Evolutionary conservation across 106 monocot species (phyloP).

Genomic region (Platanthera guangdongensis): DNA sequence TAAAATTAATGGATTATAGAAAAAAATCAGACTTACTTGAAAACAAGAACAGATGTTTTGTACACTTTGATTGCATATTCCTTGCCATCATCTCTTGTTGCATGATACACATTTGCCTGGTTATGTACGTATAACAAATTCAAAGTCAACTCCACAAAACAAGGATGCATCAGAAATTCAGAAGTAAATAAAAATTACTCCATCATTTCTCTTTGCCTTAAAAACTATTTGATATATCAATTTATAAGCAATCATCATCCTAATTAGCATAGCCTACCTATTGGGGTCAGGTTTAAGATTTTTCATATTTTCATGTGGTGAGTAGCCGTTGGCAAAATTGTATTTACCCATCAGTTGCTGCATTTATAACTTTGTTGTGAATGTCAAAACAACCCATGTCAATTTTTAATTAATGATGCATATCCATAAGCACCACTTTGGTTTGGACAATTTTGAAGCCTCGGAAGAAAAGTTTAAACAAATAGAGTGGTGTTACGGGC

Average conservation of each 20-base stretch:
- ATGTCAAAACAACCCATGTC: too few species aligned
- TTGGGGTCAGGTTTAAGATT: too few species aligned
- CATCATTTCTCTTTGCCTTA: neutral
- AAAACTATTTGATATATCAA: neutral
- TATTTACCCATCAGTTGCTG: too few species aligned
- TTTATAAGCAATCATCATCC: neutral
- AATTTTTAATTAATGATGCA: too few species aligned
- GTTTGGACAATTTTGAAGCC: too few species aligned
- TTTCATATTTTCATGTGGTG: too few species aligned
- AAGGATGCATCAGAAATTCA: neutral
- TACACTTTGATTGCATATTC: slow-evolving; percentile 97
- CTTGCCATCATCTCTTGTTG: slow-evolving; percentile 77
- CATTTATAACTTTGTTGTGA: too few species aligned
- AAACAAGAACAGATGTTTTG: slow-evolving; percentile 99
- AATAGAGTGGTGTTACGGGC: too few species aligned
- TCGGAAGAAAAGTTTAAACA: too few species aligned
- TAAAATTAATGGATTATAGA: neutral
- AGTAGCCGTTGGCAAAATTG: too few species aligned
- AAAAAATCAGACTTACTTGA: slow-evolving; percentile 53
- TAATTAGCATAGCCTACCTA: too few species aligned
- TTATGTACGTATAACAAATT: slow-evolving; percentile 1
- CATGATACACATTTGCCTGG: slow-evolving; percentile 99
- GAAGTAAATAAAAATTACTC: neutral
- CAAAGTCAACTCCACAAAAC: slow-evolving; percentile 1
- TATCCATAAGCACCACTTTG: too few species aligned